A percentile compares a stretch with the other conserved stretches of the same genome.
Conservation (phyloP, 2,329 filamentous ascomycete genomes). For the Alternaria consortialis region DNA sequence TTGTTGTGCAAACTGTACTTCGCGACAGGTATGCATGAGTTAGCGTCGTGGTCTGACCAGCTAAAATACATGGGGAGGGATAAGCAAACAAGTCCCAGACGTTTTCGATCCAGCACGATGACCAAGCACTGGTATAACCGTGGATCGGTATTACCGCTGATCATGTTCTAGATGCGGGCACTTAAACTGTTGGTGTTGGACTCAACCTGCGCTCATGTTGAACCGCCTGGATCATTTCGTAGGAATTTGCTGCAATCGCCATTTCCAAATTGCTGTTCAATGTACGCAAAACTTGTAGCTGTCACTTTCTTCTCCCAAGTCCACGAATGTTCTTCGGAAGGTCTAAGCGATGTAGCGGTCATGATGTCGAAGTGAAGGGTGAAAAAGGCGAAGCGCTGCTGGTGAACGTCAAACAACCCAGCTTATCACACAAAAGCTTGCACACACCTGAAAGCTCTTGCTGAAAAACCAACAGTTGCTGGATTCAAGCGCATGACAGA, state of each 20-base stretch:
- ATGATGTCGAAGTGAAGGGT: background rate
- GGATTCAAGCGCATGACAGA: too few species aligned
- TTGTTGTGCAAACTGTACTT: constrained; percentile 8
- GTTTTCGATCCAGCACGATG: constrained; percentile 2
- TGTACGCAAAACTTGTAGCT: background rate
- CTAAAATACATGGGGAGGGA: constrained; percentile 19
- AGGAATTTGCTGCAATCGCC: background rate
- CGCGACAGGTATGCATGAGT: constrained; percentile 11
- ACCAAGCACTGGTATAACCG: constrained; percentile 7
- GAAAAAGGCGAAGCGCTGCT: background rate
- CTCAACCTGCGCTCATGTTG: background rate
- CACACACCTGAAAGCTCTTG: background rate
- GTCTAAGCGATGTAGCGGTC: background rate
- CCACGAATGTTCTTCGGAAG: too few species aligned
- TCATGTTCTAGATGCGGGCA: background rate
- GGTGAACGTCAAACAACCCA: background rate
- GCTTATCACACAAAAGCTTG: background rate
- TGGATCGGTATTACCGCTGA: background rate
- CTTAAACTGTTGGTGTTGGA: background rate
- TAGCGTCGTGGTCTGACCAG: constrained; percentile 14
- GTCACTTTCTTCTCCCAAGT: too few species aligned
- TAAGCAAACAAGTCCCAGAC: constrained; percentile 10
- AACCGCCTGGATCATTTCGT: background rate
- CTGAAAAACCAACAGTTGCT: background rate
- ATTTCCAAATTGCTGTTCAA: background rate